Evolutionary conservation across 2,329 filamentous ascomycete species (phyloP).

Genomic region (Colletotrichum navitas): DNA sequence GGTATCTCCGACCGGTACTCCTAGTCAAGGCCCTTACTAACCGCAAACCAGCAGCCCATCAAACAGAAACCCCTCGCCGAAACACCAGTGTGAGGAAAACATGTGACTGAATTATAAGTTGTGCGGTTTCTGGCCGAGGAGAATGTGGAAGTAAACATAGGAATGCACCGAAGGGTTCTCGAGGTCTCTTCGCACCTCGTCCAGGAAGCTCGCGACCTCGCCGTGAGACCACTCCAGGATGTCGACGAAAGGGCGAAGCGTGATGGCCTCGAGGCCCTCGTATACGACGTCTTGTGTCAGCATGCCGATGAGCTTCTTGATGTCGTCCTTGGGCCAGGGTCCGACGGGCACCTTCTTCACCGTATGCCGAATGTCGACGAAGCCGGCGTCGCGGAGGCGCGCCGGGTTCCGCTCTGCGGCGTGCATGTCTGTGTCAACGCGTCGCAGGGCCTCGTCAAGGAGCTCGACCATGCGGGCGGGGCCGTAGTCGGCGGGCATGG

Average conservation of each 20-base stretch:
- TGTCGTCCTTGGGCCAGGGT: slow-evolving; percentile 63
- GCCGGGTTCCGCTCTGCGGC: slow-evolving; percentile 53
- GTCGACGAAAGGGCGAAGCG: slow-evolving; percentile 56
- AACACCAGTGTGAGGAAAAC: not conserved
- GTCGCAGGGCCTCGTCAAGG: slow-evolving; percentile 45
- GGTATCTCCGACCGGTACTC: not conserved
- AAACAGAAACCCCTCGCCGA: not conserved
- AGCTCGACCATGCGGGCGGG: slow-evolving; percentile 22
- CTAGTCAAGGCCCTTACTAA: not conserved
- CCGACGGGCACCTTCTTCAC: slow-evolving; percentile 68
- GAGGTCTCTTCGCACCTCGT: slow-evolving; percentile 21
- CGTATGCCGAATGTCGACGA: slow-evolving; percentile 65
- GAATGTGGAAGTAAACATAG: slow-evolving; percentile 28
- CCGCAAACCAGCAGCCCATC: not conserved
- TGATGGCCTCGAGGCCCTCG: slow-evolving; percentile 59
- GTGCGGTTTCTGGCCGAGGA: not conserved
- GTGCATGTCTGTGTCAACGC: slow-evolving; percentile 55
- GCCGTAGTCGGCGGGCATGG: slow-evolving; percentile 54
- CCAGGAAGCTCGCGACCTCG: slow-evolving; percentile 59
- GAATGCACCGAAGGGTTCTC: slow-evolving; percentile 18
- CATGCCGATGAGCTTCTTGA: slow-evolving; percentile 58
- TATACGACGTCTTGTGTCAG: slow-evolving; percentile 57
- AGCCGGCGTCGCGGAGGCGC: slow-evolving; percentile 63
- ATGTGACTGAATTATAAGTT: not conserved
- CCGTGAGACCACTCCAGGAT: slow-evolving; percentile 56